A percentile compares a stretch with the other conserved stretches of the same genome.
Conservation (phyloP, 2,329 filamentous ascomycete species). For the Dendryphion nanum region DNA sequence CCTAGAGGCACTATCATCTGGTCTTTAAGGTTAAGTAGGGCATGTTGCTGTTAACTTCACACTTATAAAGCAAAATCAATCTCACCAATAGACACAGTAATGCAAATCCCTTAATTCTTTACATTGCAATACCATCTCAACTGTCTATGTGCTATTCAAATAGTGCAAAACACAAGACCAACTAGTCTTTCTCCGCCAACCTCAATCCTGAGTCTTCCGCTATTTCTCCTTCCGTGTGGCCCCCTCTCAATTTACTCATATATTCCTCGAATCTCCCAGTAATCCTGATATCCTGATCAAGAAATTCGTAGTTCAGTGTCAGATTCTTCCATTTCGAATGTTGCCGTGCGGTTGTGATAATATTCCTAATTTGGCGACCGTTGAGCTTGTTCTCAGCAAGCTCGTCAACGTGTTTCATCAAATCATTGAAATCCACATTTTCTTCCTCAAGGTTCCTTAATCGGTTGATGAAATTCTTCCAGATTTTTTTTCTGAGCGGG, state of each 20-base stretch:
- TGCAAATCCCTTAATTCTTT: neutral
- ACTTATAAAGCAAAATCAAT: neutral
- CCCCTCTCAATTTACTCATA: neutral
- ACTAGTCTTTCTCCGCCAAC: too few species aligned
- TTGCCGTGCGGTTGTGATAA: constrained; percentile 38
- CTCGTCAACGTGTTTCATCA: constrained; percentile 22
- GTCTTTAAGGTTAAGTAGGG: too few species aligned
- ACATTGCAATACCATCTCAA: neutral
- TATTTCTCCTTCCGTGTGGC: neutral
- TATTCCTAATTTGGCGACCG: constrained; percentile 42
- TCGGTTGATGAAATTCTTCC: constrained; percentile 24
- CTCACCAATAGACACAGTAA: neutral
- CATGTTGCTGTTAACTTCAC: too few species aligned
- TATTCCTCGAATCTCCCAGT: constrained; percentile 1
- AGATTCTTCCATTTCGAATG: constrained; percentile 9
- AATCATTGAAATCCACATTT: constrained; percentile 13
- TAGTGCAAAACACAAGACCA: neutral
- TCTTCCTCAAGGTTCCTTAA: constrained; percentile 1
- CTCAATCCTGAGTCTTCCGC: neutral
- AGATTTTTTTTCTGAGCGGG: constrained; percentile 38
- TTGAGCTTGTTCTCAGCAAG: constrained; percentile 33
- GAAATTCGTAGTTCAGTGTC: constrained; percentile 3
- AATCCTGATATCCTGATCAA: neutral
- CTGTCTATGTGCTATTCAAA: neutral
- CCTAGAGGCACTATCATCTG: too few species aligned